Evolutionary conservation across 208 protist species (phyloP), one percentile per base, ranked within the genome.

Genomic region (Leishmania amazonensis): DNA sequence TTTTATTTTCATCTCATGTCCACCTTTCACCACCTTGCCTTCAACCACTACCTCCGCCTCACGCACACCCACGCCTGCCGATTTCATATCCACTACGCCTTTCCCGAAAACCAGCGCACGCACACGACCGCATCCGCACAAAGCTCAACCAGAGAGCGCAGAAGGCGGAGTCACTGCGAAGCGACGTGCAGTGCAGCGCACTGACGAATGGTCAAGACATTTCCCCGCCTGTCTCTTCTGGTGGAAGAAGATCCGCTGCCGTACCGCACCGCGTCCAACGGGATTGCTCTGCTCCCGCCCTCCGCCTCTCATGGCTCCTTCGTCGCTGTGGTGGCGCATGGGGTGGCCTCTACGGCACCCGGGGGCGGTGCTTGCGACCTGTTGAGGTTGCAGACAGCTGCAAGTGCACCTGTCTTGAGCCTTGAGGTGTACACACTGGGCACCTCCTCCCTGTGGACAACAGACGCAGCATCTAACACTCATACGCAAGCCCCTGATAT

Each of bases 141-240:
- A 13, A 38, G 62, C 45, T 72, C 21, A 42, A 62, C n/a, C 35
- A 64, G 15, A 62, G 2, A 15, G 38, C 45, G 15, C 17, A 24
- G 57, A 9, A 40, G 28, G 47, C 47, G n/a, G 13, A 7, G 15
- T 54, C 73, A 13, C 24, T 42, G 53, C 73, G 21, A 58, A 6
- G 21, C 6, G 1, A 64, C 45, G 51, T 45, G 31, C 45, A 19
- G 73, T 62, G 73, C 40, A 57, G 31, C 51, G 13, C 47, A 28
- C 17, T 15, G 13, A 3, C n/a, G 40, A 78, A 78, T 78, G 58
- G 35, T 57, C 24, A 80, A 51, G 60, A 1, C 68, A 38, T 64
- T 85, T 17, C 70, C 76, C 5, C 81, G 81, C n/a, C 60, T 81
- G 51, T 76, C 81, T n/a, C 42, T 78, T 35, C 57, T 78, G 28